Evolutionary conservation across 2,329 filamentous ascomycete genomes (phyloP).

Genomic region (Ophiostoma australiae): DNA sequence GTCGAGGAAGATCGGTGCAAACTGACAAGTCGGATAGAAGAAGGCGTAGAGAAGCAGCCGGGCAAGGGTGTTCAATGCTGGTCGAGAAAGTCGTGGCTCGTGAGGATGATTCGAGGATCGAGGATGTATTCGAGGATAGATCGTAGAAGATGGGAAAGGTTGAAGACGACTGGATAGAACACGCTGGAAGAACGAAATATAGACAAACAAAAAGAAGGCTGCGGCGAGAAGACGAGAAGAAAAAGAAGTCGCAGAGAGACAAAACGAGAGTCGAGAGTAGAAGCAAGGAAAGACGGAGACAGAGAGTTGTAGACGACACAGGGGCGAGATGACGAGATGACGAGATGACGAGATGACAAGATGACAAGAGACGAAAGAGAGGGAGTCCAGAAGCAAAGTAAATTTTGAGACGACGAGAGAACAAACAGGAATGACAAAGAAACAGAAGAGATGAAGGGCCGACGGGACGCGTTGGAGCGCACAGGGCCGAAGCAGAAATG

Average conservation of each 20-base stretch:
- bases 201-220: not conserved
- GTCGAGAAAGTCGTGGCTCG: not conserved
- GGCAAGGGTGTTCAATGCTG: not conserved
- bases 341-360: not conserved
- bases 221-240: not conserved
- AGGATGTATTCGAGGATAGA: not conserved
- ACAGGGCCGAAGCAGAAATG: constrained; percentile 7
- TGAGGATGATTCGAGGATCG: not conserved
- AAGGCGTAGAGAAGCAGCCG: not conserved
- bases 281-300: not conserved
- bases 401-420: not conserved
- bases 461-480: not conserved
- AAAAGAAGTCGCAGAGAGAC: not conserved
- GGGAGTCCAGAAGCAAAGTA: not conserved
- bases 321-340: not conserved
- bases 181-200: not conserved
- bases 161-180: not conserved
- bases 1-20: constrained; percentile 1
- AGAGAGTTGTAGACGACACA: not conserved
- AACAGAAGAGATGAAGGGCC: not conserved
- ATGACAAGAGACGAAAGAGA: not conserved
- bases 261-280: constrained; percentile 4
- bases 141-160: not conserved
- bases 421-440: not conserved
- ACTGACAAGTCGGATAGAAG: constrained; percentile 6